Base-by-base conservation (phyloP, 331 rosid genomes). In the Saraca asoca region DNA sequence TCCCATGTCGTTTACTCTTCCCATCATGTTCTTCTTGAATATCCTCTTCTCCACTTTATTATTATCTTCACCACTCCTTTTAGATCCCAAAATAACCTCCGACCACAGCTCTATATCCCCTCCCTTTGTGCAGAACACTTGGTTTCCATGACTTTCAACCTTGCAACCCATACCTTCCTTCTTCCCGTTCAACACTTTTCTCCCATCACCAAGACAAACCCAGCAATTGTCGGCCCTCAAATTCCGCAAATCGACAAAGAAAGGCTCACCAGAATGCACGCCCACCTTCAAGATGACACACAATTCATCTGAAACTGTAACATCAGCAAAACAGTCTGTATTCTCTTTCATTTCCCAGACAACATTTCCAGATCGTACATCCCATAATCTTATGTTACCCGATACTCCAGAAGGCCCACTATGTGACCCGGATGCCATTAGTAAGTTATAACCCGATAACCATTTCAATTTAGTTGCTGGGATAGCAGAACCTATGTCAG, bases 361-460 rank as follows among this genome's bases (percentile, higher is more conserved):
- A 9, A 73, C 68, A 42, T 53, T 78, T 0, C 91, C 91, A 1
- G 95, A 80, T n/a, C 97, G 82, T 15, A 85, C 74, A 49, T 90
- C 98, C 98, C 97, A 94, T 12, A 94, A 73, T 45, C 81, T 83
- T 7, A 94, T 58, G 68, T 80, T 86, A 0, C 98, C 97, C 39
- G 14, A 54, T 11, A 94, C 96, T 0, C 97, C 98, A 0, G 97
- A 90, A 53, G 95, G 97, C 0, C 98, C 97, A n/a, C 98, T 88
- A 79, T 94, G 98, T 6, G 97, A 90, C 59, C 97, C 98, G 5
- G 98, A 75, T 3, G 98, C 96, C 94, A 90, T 81, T 20, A 94
- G 58, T 71, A 94, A 19, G 49, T 83, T 82, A 39, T 73, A 72
- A 37, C 86, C 64, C 1, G 84, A 61, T 4, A 86, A 64, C 98